Base-by-base conservation (phyloP, 2,329 filamentous ascomycete species). In the Fusarium torulosum region DNA sequence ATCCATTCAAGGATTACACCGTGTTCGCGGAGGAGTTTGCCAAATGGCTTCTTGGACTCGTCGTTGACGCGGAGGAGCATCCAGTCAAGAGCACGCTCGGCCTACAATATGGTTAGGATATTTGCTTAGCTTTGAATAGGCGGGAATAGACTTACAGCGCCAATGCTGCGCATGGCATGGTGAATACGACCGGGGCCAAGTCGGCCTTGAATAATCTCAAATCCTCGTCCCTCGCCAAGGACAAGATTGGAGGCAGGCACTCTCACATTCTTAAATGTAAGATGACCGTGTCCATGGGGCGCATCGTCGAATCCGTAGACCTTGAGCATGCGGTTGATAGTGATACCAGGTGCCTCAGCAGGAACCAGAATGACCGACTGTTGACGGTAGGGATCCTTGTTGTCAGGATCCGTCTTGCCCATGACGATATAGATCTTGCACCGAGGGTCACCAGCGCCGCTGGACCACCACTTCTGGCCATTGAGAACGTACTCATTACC, bases 381-480 rank as follows among this genome's bases (percentile, higher is more conserved):
- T 77, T 97, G 94, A 75, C 87, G 88, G 86, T 98, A 97, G 21
- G 89, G 83, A 77, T 94, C 90, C 67, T 85, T 81, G 83, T 96
- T 91, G 71, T 83, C 82, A 47, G 91, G 84, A 76, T 96, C 92
- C 14, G 88, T 91, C 85, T 98, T 97, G 81, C 93, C 96, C 92
- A 99, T 97, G 73, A 97, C 94, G 65, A 99, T 90, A 83, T 97
- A 98, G 78, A 99, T 84, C 79, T 91, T 86, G 85, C 96, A 99
- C 73, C 95, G 88, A 59, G 91, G 91, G 81, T 99, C 96, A 59
- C 96, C 96, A 19, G 94, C 94, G 69, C 96, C 96, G 67, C 93
- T 97, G 27, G 93, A 97, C 96, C 96, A 99, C 96, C 96, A 99
- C 93, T 99, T 99, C 88, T 95, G 74, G 58, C 96, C 96, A 76